A percentile compares a stretch with the other conserved stretches of the same genome.
phyloP scores from a whole-genome alignment of 2,329 filamentous ascomycete genomes.

The Botrytis porri region DNA sequence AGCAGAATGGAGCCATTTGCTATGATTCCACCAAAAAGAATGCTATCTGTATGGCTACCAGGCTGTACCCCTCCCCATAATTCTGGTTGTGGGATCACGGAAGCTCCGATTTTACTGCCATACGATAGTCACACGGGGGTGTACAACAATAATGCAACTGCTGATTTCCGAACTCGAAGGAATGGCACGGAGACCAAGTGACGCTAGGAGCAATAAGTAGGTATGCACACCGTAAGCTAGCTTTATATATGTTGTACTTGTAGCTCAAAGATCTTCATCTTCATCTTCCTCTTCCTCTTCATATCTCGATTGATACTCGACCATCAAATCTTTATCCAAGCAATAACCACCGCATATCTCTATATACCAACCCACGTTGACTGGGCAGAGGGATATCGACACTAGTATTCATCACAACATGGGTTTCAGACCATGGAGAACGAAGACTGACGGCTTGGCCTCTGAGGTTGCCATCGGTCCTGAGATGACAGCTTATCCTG shows the following conservation, averaged over 20 bases:
- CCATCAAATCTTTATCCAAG: not conserved
- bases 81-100: not conserved
- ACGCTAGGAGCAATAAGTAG: not conserved
- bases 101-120: not conserved
- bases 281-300: not conserved
- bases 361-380: not conserved
- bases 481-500: not conserved
- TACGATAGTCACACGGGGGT: not conserved
- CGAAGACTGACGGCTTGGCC: conserved; percentile 6
- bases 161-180: not conserved
- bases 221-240: not conserved
- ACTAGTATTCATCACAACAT: not conserved
- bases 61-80: not conserved
- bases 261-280: not conserved
- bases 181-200: not conserved
- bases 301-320: not conserved
- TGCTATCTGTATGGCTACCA: conserved; percentile 1
- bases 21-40: not conserved
- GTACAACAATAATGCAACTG: conserved; percentile 2
- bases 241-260: not conserved
- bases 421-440: conserved; percentile 4
- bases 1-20: not conserved
- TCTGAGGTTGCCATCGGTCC: conserved; percentile 6
- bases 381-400: not conserved
- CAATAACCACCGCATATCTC: not conserved